Percentiles rank a stretch among this genome's conserved stretches.
phyloP scores from a whole-genome alignment of 2,329 filamentous ascomycete species.

The Emmonsiellopsis sp. region DNA sequence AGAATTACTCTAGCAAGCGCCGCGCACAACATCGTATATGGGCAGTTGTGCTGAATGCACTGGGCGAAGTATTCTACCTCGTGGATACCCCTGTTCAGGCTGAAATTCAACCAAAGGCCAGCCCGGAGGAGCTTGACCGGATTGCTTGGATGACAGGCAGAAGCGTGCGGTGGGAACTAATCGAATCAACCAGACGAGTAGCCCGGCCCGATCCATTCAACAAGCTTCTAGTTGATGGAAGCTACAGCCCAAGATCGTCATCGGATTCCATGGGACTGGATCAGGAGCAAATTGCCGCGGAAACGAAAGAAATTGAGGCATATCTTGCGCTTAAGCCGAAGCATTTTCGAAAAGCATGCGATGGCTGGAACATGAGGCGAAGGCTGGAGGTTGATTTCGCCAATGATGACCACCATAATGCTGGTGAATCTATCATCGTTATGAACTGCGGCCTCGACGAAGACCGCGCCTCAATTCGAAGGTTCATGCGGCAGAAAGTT shows the following conservation, averaged over 20 bases:
- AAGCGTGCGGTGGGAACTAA: slow-evolving; percentile 68
- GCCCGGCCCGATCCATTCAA: slow-evolving; percentile 66
- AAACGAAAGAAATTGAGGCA: slow-evolving; percentile 72
- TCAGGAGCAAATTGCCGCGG: slow-evolving; percentile 60
- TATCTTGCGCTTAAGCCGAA: slow-evolving; percentile 64
- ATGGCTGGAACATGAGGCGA: slow-evolving; percentile 88
- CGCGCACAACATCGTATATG: slow-evolving; percentile 65
- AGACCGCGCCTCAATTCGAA: slow-evolving; percentile 44
- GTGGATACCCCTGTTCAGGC: slow-evolving; percentile 57
- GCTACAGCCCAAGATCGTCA: slow-evolving; percentile 73
- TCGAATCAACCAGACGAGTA: slow-evolving; percentile 66
- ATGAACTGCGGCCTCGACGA: slow-evolving; percentile 64
- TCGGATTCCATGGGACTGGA: slow-evolving; percentile 63
- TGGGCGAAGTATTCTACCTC: slow-evolving; percentile 85
- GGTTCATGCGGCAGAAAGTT: slow-evolving; percentile 49
- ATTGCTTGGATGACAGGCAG: slow-evolving; percentile 74
- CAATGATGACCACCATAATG: slow-evolving; percentile 63
- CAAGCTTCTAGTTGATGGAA: slow-evolving; percentile 57
- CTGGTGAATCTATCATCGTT: slow-evolving; percentile 68
- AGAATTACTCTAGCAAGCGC: slow-evolving; percentile 65
- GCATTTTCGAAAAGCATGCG: slow-evolving; percentile 68
- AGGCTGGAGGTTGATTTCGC: slow-evolving; percentile 83
- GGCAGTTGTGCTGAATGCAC: slow-evolving; percentile 87
- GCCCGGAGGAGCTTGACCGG: slow-evolving; percentile 47
- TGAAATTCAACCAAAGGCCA: slow-evolving; percentile 39